Conservation (phyloP, 768 basidiomycete genomes). For the Hebeloma cylindrosporum region DNA sequence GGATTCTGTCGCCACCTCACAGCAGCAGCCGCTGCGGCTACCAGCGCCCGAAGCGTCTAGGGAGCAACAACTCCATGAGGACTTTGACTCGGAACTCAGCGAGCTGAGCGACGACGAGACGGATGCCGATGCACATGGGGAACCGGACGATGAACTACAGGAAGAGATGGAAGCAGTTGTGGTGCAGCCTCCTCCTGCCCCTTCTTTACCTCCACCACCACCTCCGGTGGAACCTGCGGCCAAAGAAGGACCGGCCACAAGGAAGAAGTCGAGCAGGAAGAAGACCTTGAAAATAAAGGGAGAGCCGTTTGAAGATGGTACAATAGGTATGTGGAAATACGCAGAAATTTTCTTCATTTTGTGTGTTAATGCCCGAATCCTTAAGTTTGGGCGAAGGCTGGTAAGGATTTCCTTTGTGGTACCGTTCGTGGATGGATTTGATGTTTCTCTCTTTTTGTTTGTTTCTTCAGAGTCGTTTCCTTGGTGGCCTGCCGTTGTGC, state of each 20-base stretch:
- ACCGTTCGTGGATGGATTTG: no score
- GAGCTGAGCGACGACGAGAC: slow-evolving; percentile 15
- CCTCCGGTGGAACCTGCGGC: slow-evolving; percentile 3
- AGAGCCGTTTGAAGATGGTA: slow-evolving; percentile 42
- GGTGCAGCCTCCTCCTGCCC: neutral
- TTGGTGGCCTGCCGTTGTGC: slow-evolving; percentile 87
- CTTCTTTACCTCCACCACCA: neutral
- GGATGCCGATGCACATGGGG: slow-evolving; percentile 15
- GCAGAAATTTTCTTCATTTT: neutral
- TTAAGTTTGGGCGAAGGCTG: slow-evolving; percentile 82
- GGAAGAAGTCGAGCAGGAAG: no score
- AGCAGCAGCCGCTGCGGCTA: no score
- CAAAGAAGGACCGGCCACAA: slow-evolving; percentile 20
- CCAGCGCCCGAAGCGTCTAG: neutral
- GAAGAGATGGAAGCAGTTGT: no score
- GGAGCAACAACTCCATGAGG: slow-evolving; percentile 1
- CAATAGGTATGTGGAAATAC: slow-evolving; percentile 52
- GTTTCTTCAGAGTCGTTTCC: slow-evolving; percentile 62
- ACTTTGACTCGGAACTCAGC: slow-evolving; percentile 19
- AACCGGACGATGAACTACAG: slow-evolving; percentile 10
- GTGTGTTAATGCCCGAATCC: neutral
- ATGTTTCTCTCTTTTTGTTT: slow-evolving; percentile 5
- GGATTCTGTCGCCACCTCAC: no score
- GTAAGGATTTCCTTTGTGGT: slow-evolving; percentile 40
- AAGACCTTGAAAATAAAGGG: no score